Evolutionary conservation across 2,329 filamentous ascomycete species (phyloP).

Genomic region (Emergomyces orientalis): DNA sequence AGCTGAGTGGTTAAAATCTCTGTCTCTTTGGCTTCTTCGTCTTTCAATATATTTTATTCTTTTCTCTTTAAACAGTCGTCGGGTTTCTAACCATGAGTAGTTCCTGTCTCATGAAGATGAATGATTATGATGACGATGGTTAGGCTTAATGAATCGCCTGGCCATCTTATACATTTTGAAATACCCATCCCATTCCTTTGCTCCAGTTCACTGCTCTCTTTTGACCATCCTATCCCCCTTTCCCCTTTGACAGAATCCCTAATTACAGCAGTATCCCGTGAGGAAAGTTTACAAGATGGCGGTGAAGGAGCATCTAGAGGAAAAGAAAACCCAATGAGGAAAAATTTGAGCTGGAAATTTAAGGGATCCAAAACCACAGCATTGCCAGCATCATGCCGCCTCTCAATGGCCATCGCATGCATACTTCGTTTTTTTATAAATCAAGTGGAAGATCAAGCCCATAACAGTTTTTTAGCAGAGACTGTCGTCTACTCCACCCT

Average conservation of each 20-base stretch:
- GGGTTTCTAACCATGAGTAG: not conserved
- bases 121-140: not conserved
- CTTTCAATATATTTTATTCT: not conserved
- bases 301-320: not conserved
- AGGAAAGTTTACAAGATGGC: not conserved
- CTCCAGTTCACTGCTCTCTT: not conserved
- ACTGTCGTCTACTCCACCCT: conserved; percentile 43
- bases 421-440: conserved; percentile 26
- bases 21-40: not conserved
- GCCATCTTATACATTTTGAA: not conserved
- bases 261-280: not conserved
- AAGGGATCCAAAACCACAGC: conserved; percentile 24
- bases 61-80: not conserved
- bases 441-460: conserved; percentile 38
- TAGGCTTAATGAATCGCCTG: not conserved
- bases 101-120: not conserved
- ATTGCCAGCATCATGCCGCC: conserved; percentile 29
- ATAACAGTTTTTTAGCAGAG: conserved; percentile 41
- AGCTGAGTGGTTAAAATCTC: not conserved
- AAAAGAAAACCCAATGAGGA: too few species aligned
- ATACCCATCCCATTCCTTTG: not conserved
- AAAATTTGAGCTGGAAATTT: not conserved
- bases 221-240: not conserved
- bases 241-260: not conserved
- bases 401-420: conserved; percentile 30